A percentile compares a stretch with the other conserved stretches of the same genome.
phyloP scores from a whole-genome alignment of 2,329 filamentous ascomycete genomes.

The Talaromyces piceae region DNA sequence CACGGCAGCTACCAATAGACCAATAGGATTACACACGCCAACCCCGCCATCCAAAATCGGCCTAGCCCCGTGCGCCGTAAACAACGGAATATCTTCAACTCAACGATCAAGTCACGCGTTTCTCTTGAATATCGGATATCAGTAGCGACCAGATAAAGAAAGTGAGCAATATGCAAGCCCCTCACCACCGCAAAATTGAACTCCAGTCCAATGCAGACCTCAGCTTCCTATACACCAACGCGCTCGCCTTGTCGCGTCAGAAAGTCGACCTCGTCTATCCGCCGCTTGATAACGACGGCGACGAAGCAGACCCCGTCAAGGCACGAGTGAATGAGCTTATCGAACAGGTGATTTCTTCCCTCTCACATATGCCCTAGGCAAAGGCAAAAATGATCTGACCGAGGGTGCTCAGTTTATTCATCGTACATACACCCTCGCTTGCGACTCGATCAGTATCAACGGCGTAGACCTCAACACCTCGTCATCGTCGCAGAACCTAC shows the following conservation, averaged over 20 bases:
- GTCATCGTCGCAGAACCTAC: slow-evolving; percentile 15
- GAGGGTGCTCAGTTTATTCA: slow-evolving; percentile 33
- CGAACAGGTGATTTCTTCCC: slow-evolving; percentile 27
- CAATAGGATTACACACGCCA: neutral
- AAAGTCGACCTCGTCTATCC: slow-evolving; percentile 44
- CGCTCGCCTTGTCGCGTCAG: slow-evolving; percentile 36
- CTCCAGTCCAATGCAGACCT: slow-evolving; percentile 45
- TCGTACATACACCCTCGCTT: slow-evolving; percentile 37
- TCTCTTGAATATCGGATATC: neutral
- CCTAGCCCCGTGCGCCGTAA: neutral
- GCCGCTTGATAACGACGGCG: slow-evolving; percentile 33
- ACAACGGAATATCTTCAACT: neutral
- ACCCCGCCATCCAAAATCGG: neutral
- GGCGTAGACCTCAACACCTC: slow-evolving; percentile 32
- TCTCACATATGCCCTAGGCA: too few relatives aligned
- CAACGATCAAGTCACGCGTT: neutral
- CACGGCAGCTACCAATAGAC: neutral
- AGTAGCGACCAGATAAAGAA: neutral
- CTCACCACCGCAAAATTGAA: slow-evolving; percentile 44
- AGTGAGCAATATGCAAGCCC: slow-evolving; percentile 13
- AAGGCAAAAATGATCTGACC: too few relatives aligned
- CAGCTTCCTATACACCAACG: slow-evolving; percentile 42
- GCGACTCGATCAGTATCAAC: slow-evolving; percentile 41
- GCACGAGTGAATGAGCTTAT: slow-evolving; percentile 35
- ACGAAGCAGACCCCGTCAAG: slow-evolving; percentile 36